A percentile compares a stretch with the other conserved stretches of the same genome.
These are phyloP conservation scores for Phytophthora palmivora DNA, from an alignment of 352 stramenopile genomes.

Conservation along the genomic window DNA sequence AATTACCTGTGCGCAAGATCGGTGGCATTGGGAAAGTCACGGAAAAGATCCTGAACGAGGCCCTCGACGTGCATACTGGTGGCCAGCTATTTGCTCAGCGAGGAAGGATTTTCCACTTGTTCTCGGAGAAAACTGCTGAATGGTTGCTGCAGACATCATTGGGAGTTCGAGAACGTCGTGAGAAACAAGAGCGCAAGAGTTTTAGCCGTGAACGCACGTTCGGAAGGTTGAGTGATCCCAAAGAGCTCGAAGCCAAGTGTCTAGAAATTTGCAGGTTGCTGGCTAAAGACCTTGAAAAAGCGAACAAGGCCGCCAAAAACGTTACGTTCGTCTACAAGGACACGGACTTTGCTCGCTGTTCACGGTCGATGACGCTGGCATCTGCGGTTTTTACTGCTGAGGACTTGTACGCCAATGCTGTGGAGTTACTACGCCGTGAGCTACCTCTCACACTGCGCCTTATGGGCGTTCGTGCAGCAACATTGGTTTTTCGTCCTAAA, in stretches of 20 bases:
- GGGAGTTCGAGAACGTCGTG: constrained; percentile 57
- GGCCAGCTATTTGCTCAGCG: constrained; percentile 74
- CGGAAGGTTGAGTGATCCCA: constrained; percentile 43
- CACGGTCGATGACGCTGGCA: constrained; percentile 56
- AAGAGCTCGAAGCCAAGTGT: constrained; percentile 66
- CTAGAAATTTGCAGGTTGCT: constrained; percentile 67
- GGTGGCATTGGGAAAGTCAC: constrained; percentile 96
- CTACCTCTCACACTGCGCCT: constrained; percentile 72
- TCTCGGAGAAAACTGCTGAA: constrained; percentile 66
- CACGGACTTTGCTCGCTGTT: constrained; percentile 64
- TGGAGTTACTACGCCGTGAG: constrained; percentile 67
- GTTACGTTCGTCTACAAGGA: constrained; percentile 82
- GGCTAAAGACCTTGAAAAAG: constrained; percentile 57
- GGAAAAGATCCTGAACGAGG: constrained; percentile 90
- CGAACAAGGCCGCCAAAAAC: constrained; percentile 51
- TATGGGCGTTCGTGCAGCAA: constrained; percentile 67
- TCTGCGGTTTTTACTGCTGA: constrained; percentile 50
- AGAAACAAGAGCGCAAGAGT: constrained; percentile 75
- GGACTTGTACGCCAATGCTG: constrained; percentile 51
- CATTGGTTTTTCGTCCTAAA: constrained; percentile 44
- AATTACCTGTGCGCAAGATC: constrained; percentile 93
- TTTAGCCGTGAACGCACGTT: constrained; percentile 85
- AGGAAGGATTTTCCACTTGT: constrained; percentile 68
- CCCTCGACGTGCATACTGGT: constrained; percentile 88
- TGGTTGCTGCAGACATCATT: constrained; percentile 82